Evolutionary conservation across 768 basidiomycete genomes (phyloP).

Genomic region (Tulasnella sp.): DNA sequence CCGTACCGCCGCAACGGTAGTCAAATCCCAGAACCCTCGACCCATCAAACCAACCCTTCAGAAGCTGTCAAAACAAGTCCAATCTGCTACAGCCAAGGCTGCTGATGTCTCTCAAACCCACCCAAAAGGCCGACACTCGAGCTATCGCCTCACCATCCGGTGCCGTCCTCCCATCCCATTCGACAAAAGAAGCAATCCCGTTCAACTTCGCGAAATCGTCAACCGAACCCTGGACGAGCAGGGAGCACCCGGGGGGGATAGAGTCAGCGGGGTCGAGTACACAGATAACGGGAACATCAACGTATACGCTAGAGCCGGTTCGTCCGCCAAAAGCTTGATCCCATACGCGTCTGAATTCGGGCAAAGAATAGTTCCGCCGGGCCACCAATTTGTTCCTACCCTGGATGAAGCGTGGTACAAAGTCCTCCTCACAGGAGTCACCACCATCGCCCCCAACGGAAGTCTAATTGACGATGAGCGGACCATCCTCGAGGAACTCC

Average conservation of each 20-base stretch:
- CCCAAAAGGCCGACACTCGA: too few species aligned
- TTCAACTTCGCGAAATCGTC: neutral
- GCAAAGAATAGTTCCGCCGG: neutral
- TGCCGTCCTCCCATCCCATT: neutral
- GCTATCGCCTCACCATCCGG: too few species aligned
- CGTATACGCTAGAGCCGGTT: neutral
- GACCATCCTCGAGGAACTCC: too few species aligned
- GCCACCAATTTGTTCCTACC: neutral
- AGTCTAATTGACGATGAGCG: too few species aligned
- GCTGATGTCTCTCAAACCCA: too few species aligned
- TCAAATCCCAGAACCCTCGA: too few species aligned
- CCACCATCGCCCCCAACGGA: too few species aligned
- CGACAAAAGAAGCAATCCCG: neutral
- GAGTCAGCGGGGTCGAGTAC: neutral
- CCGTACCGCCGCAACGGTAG: too few species aligned
- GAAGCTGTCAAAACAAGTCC: too few species aligned
- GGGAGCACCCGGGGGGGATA: neutral
- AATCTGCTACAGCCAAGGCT: too few species aligned
- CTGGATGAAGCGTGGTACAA: slow-evolving; percentile 3
- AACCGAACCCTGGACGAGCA: neutral
- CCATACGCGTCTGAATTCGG: neutral
- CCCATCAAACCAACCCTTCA: too few species aligned
- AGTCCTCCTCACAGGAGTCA: neutral
- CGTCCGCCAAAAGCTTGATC: neutral
- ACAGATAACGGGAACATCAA: neutral